Conservation (phyloP, 371 early-diverging fungal species). For the Thermomucor indicae-seudaticae region DNA sequence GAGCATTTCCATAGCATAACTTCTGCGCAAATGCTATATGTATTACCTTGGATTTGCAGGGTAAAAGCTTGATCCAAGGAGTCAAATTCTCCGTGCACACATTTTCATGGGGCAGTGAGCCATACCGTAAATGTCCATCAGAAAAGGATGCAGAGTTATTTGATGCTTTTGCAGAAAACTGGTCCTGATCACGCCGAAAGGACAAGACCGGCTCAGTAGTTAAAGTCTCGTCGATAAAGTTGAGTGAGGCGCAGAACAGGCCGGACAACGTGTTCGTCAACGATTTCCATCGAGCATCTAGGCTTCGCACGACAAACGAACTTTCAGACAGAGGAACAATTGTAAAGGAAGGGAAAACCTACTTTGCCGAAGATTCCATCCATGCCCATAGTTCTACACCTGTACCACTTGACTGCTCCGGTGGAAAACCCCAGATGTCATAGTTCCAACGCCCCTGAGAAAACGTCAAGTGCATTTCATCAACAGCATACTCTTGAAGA, state of each 20-base stretch:
- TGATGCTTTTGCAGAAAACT: too few species aligned
- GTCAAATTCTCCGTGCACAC: slow-evolving; percentile 98
- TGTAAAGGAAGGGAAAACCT: slow-evolving; percentile 5
- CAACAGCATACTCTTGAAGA: slow-evolving; percentile 66
- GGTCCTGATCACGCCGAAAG: slow-evolving; percentile 60
- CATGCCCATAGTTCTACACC: slow-evolving; percentile 84
- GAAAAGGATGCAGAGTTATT: slow-evolving; percentile 2
- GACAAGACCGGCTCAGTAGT: slow-evolving; percentile 69
- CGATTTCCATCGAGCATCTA: slow-evolving; percentile 75
- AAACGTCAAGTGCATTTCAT: slow-evolving; percentile 81
- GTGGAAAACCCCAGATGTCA: slow-evolving; percentile 73
- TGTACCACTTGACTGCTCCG: slow-evolving; percentile 55
- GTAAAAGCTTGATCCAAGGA: slow-evolving; percentile 93
- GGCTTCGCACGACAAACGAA: slow-evolving; percentile 25
- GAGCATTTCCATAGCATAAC: background rate
- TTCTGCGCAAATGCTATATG: background rate
- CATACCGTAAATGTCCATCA: slow-evolving; percentile 60
- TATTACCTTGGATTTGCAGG: slow-evolving; percentile 81
- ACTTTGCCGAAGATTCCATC: slow-evolving; percentile 55
- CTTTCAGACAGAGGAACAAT: background rate
- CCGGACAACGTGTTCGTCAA: slow-evolving; percentile 91
- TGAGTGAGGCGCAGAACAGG: slow-evolving; percentile 93
- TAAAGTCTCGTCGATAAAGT: slow-evolving; percentile 82
- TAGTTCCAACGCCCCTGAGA: slow-evolving; percentile 89
- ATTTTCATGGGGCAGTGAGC: slow-evolving; percentile 83